Base-by-base conservation (phyloP, 129 eudicot genomes). In the Ambrosia artemisiifolia region DNA sequence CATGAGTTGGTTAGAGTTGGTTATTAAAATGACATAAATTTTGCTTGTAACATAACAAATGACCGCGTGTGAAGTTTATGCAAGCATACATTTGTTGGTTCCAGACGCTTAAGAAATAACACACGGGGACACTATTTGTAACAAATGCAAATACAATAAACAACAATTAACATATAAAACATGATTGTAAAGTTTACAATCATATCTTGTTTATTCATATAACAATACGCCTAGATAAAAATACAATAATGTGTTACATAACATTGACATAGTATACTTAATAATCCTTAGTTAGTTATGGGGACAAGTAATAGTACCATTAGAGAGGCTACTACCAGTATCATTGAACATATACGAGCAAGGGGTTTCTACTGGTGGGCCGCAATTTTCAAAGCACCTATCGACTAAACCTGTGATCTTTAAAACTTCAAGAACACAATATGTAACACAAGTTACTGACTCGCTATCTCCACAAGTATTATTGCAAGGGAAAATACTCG, bases 301-400 rank as follows among this genome's bases (percentile, higher is more conserved):
- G 53, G 60, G 30, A 54, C 60, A 54, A 54, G 60, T 54, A 54
- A 54, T 54, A 19, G 60, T 54, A 8, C 60, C 60, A 54, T 54
- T 54, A 2, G 60, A 10, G 60, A 54, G 12, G 19, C 7, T 19
- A 54, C 13, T 16, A 54, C 28, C 4, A 5, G 28, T 54, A 1
- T 7, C 60, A 54, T 54, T 54, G 32, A 54, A 54, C 19, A 54
- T 8, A 54, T 54, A 54, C 10, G 33, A 17, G 60, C 60, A 54
- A 54, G 60, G 60, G 32, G 60, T 54, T 54, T 54, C 12, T 54
- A 17, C 9, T 5, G 60, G 60, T 32, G 4, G 32, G 12, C 60
- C 60, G 7, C 60, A 54, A 32, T 18, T 54, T 54, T 54, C 30
- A 54, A 54, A 54, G 16, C 60, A 54, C 32, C 32, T 54, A 54